Evolutionary conservation across 2,329 filamentous ascomycete species (phyloP), one percentile per base, ranked within the genome.

Genomic region (Fusarium sp.): DNA sequence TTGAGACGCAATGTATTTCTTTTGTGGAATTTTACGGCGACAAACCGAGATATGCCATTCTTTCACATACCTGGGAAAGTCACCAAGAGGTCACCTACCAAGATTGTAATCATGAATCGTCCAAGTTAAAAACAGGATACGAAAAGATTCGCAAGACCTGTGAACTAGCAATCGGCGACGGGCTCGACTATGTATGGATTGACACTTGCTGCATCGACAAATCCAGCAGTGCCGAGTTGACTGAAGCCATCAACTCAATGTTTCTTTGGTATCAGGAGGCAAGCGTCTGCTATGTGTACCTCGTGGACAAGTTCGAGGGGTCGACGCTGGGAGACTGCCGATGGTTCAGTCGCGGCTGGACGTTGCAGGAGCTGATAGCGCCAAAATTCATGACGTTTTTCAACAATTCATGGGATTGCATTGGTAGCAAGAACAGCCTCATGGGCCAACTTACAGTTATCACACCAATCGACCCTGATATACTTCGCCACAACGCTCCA

Each of bases 71-170:
- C 2, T 46, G 43, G 43, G 43, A 46, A 28, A 28, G 2, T 9
- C 18, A 46, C 1, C 43, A 46, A 28, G 23, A 46, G 18, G 8
- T 46, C 4, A 28, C 8, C 4, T 46, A 28, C 18, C 23, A 46
- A 13, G 43, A 46, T 1, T 46, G 5, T 0, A 2, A 21, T 13
- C 18, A 3, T 1, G 11, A 46, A 28, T 46, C 12, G 5, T 28
- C 23, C 23, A 28, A 21, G 11, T 9, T 5, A 1, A 46, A 46
- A 6, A 21, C 11, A 15, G 43, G 43, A 19, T 21, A 28, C 4
- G 5, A 28, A 9, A 46, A 46, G 23, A 46, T 46, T 15, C 43
- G 5, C 4, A 46, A 28, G 43, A 28, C 23, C 4, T 46, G 43
- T 21, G 43, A 46, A 6, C 12, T 46, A 19, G 43, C 43, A 9